These are phyloP conservation scores for Casuarina glauca DNA, from an alignment of 306 rosid species.

Conservation along the genomic window DNA sequence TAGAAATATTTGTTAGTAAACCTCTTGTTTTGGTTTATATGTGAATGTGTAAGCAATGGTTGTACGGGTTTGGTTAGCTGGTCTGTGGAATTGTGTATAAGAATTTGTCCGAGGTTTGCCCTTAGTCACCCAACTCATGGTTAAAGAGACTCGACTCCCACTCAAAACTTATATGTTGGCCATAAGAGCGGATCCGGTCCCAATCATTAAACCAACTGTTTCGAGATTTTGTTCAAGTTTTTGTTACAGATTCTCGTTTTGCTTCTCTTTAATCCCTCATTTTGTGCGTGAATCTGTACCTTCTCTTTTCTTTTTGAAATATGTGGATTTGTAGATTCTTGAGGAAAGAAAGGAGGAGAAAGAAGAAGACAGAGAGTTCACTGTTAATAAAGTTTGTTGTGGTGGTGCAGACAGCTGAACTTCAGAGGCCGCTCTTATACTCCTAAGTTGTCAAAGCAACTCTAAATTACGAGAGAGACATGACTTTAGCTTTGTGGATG, in stretches of 20 bases:
- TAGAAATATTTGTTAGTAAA: too few species aligned
- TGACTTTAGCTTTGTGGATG: neutral
- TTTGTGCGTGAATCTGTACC: neutral
- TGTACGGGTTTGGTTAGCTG: neutral
- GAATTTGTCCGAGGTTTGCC: neutral
- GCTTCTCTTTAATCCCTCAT: conserved; percentile 5
- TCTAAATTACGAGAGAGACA: neutral
- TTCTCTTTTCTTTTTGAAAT: neutral
- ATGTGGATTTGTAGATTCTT: neutral
- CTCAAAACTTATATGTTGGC: neutral
- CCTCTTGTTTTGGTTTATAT: neutral
- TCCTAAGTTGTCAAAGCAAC: neutral
- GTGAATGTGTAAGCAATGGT: neutral
- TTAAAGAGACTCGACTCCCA: neutral
- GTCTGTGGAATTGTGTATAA: neutral
- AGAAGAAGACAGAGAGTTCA: neutral
- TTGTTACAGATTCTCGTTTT: conserved; percentile 4
- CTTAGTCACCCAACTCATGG: neutral
- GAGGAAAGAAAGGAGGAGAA: conserved; percentile 12
- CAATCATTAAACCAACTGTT: neutral
- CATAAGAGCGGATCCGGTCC: neutral
- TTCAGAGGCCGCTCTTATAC: conserved; percentile 6
- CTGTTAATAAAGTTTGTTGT: conserved; percentile 9
- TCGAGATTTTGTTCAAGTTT: neutral
- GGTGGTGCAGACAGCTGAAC: conserved; percentile 15